A percentile compares a stretch with the other conserved stretches of the same genome.
Conservation (phyloP, 2,329 filamentous ascomycete species). For the Cladophialophora immunda region DNA sequence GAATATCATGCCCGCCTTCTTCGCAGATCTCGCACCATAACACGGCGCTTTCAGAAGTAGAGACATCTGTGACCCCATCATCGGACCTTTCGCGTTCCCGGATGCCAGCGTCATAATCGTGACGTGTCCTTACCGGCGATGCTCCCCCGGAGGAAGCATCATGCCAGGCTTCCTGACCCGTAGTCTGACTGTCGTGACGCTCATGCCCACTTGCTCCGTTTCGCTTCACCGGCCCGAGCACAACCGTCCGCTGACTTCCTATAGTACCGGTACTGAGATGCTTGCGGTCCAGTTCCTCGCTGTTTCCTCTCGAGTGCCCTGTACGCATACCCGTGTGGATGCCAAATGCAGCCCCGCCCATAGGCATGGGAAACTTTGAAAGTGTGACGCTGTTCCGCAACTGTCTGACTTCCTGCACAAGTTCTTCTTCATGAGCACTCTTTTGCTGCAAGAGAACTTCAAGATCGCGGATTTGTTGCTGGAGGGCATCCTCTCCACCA, state of each 20-base stretch:
- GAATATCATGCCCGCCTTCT: constrained; percentile 87
- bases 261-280: constrained; percentile 34
- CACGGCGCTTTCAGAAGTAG: constrained; percentile 58
- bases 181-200: constrained; percentile 20
- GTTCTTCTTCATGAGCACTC: constrained; percentile 77
- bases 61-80: constrained; percentile 66
- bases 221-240: constrained; percentile 26
- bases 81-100: constrained; percentile 60
- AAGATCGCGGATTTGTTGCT: constrained; percentile 81
- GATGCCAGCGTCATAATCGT: constrained; percentile 43
- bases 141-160: constrained; percentile 12
- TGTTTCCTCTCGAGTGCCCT: constrained; percentile 49
- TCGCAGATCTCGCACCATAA: constrained; percentile 98
- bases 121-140: constrained; percentile 19
- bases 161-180: constrained; percentile 22
- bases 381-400: constrained; percentile 58
- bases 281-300: constrained; percentile 36
- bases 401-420: constrained; percentile 80
- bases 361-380: constrained; percentile 36
- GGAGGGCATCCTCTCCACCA: constrained; percentile 65
- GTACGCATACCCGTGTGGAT: constrained; percentile 34
- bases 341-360: constrained; percentile 34
- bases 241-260: constrained; percentile 37
- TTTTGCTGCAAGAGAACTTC: constrained; percentile 77
- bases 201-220: constrained; percentile 12